These are phyloP conservation scores for Arabis hirsuta DNA, from an alignment of 345 rosid species.

Conservation along the genomic window DNA sequence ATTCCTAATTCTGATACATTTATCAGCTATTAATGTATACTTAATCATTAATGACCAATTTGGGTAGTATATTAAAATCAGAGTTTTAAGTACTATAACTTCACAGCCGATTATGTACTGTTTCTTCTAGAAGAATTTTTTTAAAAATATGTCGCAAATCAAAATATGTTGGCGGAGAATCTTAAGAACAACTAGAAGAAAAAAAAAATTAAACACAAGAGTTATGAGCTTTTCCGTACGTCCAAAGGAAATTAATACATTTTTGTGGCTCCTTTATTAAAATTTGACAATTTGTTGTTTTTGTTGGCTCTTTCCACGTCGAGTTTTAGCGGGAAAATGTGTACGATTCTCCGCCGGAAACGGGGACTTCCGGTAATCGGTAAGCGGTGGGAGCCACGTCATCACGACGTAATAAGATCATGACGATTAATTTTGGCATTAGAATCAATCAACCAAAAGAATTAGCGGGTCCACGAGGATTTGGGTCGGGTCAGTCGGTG, in stretches of 20 bases:
- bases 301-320: constrained; percentile 26
- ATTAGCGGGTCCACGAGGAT: constrained; percentile 34
- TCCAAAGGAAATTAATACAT: constrained; percentile 7
- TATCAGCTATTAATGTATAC: constrained; percentile 25
- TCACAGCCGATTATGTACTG: constrained; percentile 4
- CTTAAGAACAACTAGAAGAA: constrained; percentile 18
- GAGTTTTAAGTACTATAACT: neutral
- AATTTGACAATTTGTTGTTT: neutral
- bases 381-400: constrained; percentile 44
- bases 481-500: constrained; percentile 36
- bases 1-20: constrained; percentile 23
- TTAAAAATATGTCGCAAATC: neutral
- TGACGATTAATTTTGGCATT: constrained; percentile 4
- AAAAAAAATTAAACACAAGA: neutral
- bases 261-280: neutral
- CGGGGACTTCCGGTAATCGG: constrained; percentile 31
- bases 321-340: constrained; percentile 52
- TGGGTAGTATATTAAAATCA: constrained; percentile 11
- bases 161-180: constrained; percentile 23
- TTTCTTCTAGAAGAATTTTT: neutral
- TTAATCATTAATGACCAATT: constrained; percentile 22
- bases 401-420: constrained; percentile 30
- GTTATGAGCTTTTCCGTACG: constrained; percentile 19
- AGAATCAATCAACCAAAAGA: constrained; percentile 35
- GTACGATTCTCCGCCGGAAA: constrained; percentile 26